Evolutionary conservation across 352 stramenopile genomes (phyloP).

Genomic region (Phytophthora sansomeana): DNA sequence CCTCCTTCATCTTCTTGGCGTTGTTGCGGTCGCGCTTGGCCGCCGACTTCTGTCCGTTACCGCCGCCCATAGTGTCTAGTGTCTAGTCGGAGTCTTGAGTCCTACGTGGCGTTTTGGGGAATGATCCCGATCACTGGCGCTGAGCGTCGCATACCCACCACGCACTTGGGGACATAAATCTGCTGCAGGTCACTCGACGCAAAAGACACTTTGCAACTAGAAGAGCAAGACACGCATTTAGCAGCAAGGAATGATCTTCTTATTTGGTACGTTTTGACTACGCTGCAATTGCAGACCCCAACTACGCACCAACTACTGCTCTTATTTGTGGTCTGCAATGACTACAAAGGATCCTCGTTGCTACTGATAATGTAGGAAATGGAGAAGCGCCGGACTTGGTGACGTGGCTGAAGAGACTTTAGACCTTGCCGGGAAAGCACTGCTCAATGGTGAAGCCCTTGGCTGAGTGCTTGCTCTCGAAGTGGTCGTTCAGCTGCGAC

Average conservation of each 20-base stretch:
- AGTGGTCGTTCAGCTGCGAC: slow-evolving; percentile 83
- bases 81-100: slow-evolving; percentile 22
- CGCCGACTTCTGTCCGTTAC: slow-evolving; percentile 85
- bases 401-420: neutral
- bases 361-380: slow-evolving; percentile 1
- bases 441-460: slow-evolving; percentile 84
- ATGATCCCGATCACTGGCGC: slow-evolving; percentile 9
- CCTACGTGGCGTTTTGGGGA: slow-evolving; percentile 25
- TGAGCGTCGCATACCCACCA: slow-evolving; percentile 20
- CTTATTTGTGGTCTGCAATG: neutral
- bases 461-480: slow-evolving; percentile 77
- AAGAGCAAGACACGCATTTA: too few species aligned
- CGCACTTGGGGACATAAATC: slow-evolving; percentile 34
- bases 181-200: slow-evolving; percentile 16
- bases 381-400: neutral
- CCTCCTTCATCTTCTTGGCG: slow-evolving; percentile 87
- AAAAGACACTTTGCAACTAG: slow-evolving; percentile 4
- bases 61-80: slow-evolving; percentile 70
- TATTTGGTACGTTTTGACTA: too few species aligned
- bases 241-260: neutral
- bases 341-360: neutral
- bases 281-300: too few species aligned
- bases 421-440: slow-evolving; percentile 62
- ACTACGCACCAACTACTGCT: neutral
- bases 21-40: slow-evolving; percentile 87